Evolutionary conservation across 495 filamentous ascomycete genomes (phyloP).

Genomic region (Hyaloscypha bicolor): DNA sequence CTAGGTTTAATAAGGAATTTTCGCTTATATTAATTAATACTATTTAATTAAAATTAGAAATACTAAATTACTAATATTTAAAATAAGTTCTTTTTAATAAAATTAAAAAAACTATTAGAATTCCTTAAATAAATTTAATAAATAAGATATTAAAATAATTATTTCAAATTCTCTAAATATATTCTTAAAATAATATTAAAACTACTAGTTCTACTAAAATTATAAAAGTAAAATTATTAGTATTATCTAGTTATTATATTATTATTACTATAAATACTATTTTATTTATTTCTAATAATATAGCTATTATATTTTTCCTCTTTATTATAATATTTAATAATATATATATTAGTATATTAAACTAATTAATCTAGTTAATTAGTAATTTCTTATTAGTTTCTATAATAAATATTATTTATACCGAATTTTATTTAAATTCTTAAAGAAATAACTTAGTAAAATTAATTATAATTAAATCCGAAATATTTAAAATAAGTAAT

Average conservation of each 20-base stretch:
- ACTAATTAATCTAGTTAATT: conserved; percentile 25
- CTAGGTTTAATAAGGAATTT: too few species aligned
- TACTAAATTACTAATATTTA: too few species aligned
- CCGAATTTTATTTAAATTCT: conserved; percentile 22
- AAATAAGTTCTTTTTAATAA: too few species aligned
- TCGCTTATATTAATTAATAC: too few species aligned
- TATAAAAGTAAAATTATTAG: conserved; percentile 16
- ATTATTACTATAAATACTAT: conserved; percentile 19
- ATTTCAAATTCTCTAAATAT: too few species aligned
- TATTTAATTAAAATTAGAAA: too few species aligned
- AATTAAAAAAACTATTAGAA: neutral
- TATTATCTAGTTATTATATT: conserved; percentile 22
- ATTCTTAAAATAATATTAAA: conserved; percentile 14
- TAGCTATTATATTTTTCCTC: conserved; percentile 14
- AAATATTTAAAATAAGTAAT: conserved; percentile 20
- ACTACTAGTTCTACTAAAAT: conserved; percentile 20
- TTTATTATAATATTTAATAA: conserved; percentile 16
- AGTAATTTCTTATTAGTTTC: conserved; percentile 23
- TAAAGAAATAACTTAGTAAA: conserved; percentile 9
- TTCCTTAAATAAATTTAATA: conserved; percentile 17
- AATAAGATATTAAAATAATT: neutral
- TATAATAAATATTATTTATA: conserved; percentile 17
- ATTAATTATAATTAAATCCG: neutral
- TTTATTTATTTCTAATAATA: conserved; percentile 20
- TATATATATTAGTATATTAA: conserved; percentile 24